Evolutionary conservation across 1,139 yeast species (phyloP), one percentile per base, ranked within the genome.

Genomic region (Magnusiomyces starmeri): DNA sequence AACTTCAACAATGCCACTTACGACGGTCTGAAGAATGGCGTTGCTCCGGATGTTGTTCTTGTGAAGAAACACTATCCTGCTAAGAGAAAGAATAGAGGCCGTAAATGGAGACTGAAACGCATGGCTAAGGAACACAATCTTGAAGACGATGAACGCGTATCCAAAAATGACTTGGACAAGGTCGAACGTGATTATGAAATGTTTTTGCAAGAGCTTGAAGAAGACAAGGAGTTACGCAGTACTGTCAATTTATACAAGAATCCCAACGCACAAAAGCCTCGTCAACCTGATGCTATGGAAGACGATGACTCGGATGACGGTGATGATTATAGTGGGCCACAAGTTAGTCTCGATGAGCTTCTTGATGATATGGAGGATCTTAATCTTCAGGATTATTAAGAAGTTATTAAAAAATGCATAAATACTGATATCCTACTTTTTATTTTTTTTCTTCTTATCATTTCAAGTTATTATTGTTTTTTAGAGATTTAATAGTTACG

Each of bases 191-290:
- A 92, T 70, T 92, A 90, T 72, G 99, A 92, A 71, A 69, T 84
- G 63, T 92, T 92, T 85, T 80, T 94, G 73, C 97, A 88, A 74
- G 97, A 92, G 69, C 81, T 94, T 69, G 98, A 92, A 75, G 97
- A 92, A 71, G 99, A 92, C 71, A 82, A 83, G 54, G 99, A 92
- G 68, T 78, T 94, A 69, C 86, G 98, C 75, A 90, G 85, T 61
- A 82, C 89, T 48, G 81, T 92, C 69, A 90, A 92, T 67, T 68
- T 92, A 64, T 92, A 92, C 74, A 92, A 88, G 74, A 80, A 82
- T n/a, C 48, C 60, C 29, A 62, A 62, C 39, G 54, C 61, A 20
- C 60, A 57, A 25, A 43, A 48, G 34, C 49, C 46, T 9, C 48
- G 39, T 10, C n/a, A 51, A 27, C 48, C 50, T 34, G 34, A 32